Base-by-base conservation (phyloP, 73 alveolate species). In the Uronychia setigera region DNA sequence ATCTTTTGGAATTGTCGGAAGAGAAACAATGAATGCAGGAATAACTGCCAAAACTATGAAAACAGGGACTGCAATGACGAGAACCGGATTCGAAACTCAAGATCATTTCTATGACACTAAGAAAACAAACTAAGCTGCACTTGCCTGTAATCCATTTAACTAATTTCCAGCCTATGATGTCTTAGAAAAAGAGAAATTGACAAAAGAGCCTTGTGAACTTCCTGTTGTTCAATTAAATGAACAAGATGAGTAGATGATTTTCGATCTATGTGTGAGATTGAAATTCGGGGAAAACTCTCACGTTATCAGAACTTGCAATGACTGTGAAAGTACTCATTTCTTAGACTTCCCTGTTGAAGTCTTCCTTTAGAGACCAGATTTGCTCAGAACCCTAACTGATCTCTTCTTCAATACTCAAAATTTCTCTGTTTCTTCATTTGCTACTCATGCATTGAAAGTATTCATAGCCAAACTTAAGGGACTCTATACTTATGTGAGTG, bases 261-360 rank as follows among this genome's bases (percentile, higher is more conserved):
- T 86, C 46, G 92, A 86, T 59, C 60, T 86, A 13, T 34, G 87
- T 25, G 92, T 86, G 0, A 32, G 58, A n/a, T 83, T 86, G 0
- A 86, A 86, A 34, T 86, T 86, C 79, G 92, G 92, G 32, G 83
- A 78, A 32, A 35, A 31, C 79, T 31, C 79, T n/a, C 58, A 78
- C 76, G 77, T 86, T 78, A 29, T 86, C 57, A 58, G 29, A 31
- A 74, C 87, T 11, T 34, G 82, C 33, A 30, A 86, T 31, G 79
- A 79, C 29, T 29, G 57, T 14, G 27, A 59, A 30, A 78, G n/a
- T 29, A 60, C 25, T 0, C 60, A 80, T 33, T 33, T 79, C 67
- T 59, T 26, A 28, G 92, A 86, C 81, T 86, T 76, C 76, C 92
- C 92, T 19, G 58, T 59, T 29, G 92, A 86, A 79, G 83, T 86